phyloP scores from a whole-genome alignment of 768 basidiomycete genomes.

The Gymnopilus dilepis region DNA sequence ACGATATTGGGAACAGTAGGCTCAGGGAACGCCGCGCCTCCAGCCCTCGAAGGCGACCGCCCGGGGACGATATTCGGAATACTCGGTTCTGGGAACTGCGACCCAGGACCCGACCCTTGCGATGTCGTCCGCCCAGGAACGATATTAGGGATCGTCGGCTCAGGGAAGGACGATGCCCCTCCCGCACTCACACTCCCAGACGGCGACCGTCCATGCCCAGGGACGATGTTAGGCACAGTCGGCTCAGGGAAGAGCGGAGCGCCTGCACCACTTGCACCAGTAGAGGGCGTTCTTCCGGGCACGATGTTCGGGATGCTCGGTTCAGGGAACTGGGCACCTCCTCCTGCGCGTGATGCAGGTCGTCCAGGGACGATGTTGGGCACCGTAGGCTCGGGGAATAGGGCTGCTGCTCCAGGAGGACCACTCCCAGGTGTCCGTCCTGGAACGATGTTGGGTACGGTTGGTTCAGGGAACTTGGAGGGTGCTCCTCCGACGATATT shows the following conservation, averaged over 20 bases:
- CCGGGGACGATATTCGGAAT: background rate
- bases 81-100: background rate
- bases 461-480: background rate
- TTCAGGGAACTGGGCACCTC: slow-evolving; percentile 1
- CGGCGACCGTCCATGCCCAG: background rate
- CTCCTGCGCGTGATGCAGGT: background rate
- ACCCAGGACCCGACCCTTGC: too few species aligned
- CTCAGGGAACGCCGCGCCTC: slow-evolving; percentile 1
- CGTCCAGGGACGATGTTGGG: slow-evolving; percentile 9
- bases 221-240: background rate
- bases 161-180: background rate
- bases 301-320: background rate
- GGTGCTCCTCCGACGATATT: slow-evolving; percentile 1
- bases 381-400: slow-evolving; percentile 8
- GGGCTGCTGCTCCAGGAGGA: background rate
- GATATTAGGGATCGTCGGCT: background rate
- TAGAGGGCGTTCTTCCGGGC: background rate
- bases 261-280: background rate
- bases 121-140: background rate
- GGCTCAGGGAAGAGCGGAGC: slow-evolving; percentile 5
- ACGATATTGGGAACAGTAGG: slow-evolving; percentile 8
- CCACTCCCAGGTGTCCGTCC: background rate
- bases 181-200: background rate
- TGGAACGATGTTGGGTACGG: background rate
- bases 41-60: background rate